Evolutionary conservation across 2,329 filamentous ascomycete genomes (phyloP).

Genomic region (Epicoccum sorghinum): DNA sequence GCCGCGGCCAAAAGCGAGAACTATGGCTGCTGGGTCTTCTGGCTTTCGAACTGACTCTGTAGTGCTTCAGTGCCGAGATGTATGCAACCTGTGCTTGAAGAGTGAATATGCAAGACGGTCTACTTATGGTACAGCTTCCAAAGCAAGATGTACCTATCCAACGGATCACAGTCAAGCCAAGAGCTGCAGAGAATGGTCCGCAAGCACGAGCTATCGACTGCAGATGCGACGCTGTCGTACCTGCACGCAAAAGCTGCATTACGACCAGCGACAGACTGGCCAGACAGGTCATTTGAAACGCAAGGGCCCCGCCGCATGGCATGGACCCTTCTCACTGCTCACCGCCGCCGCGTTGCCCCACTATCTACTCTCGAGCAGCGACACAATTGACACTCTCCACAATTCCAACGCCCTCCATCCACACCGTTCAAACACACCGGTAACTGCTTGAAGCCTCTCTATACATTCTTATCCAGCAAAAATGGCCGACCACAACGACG

Average conservation of each 20-base stretch:
- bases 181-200: too few species aligned
- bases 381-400: slow-evolving; percentile 11
- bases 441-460: slow-evolving; percentile 1
- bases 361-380: slow-evolving; percentile 25
- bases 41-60: too few species aligned
- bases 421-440: slow-evolving; percentile 17
- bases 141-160: too few species aligned
- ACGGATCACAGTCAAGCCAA: too few species aligned
- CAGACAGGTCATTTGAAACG: slow-evolving; percentile 3
- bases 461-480: slow-evolving; percentile 17
- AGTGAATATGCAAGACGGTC: not conserved
- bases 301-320: not conserved
- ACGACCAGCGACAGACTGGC: not conserved
- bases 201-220: too few species aligned
- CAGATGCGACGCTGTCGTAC: not conserved
- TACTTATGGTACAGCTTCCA: not conserved
- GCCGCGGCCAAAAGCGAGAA: too few species aligned
- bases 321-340: slow-evolving; percentile 23
- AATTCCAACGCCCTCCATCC: slow-evolving; percentile 5
- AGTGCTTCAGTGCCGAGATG: too few species aligned
- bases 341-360: slow-evolving; percentile 26
- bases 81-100: too few species aligned
- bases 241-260: not conserved
- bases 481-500: slow-evolving; percentile 65
- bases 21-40: too few species aligned